Conservation (phyloP, 2,329 filamentous ascomycete species). For the Fusarium camptoceras region DNA sequence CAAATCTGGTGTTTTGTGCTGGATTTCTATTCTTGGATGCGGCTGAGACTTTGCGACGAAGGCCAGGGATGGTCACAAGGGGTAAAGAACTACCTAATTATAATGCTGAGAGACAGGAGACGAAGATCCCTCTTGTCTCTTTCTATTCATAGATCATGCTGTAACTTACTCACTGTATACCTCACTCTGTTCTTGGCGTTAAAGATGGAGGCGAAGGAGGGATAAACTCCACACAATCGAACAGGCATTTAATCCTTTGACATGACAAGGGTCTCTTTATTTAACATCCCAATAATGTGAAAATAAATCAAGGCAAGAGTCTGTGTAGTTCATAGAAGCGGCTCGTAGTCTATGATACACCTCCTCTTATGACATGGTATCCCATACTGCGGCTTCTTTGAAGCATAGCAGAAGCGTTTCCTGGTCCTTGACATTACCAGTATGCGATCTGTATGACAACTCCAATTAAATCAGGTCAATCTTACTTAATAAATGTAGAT, state of each 20-base stretch:
- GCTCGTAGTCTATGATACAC: background rate
- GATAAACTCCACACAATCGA: conserved; percentile 24
- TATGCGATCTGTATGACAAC: background rate
- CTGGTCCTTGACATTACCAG: background rate
- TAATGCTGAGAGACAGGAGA: background rate
- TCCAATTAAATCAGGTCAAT: rapidly evolving
- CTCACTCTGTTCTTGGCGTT: conserved; percentile 27
- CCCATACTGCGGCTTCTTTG: background rate
- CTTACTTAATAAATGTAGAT: background rate
- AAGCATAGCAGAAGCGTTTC: background rate
- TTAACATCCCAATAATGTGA: background rate
- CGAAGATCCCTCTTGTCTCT: background rate
- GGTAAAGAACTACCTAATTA: conserved; percentile 1
- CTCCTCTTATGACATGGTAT: background rate
- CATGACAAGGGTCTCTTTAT: background rate
- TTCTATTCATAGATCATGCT: conserved; percentile 38
- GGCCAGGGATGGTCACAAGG: background rate
- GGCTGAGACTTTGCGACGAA: conserved; percentile 19
- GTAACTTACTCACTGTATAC: conserved; percentile 14
- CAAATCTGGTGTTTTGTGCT: conserved; percentile 26
- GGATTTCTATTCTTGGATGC: conserved; percentile 27
- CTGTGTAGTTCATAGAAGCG: background rate
- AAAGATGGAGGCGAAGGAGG: conserved; percentile 8
- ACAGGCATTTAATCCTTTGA: background rate
- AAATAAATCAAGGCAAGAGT: background rate